Base-by-base conservation (phyloP, 139 green algal genomes). In the Micromonas pusilla region DNA sequence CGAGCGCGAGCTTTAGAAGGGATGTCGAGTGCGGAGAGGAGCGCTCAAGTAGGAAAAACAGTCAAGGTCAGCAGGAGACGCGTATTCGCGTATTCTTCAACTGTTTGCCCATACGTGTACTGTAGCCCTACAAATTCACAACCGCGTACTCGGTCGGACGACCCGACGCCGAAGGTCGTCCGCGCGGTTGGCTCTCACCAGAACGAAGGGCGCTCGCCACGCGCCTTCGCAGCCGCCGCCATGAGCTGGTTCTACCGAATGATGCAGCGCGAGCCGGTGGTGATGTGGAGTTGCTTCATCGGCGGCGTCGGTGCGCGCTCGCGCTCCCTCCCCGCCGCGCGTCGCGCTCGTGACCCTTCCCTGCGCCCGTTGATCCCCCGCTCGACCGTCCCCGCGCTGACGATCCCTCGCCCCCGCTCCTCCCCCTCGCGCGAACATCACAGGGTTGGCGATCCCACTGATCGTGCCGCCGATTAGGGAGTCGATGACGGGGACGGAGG, bases 221-320 rank as follows among this genome's bases (percentile, higher is more conserved):
- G 45, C 9, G 45, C 16, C 45, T 9, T 57, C 45, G 9, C 45
- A 57, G 45, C 16, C 45, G n/a, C n/a, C n/a, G 45, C 45, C 45
- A 57, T 57, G 45, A 23, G 9, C 16, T 57, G 45, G 45, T 57
- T 57, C 16, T 57, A 57, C 45, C 9, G 9, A 16, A 16, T 34
- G 21, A 63, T 78, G 54, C 72, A 78, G n/a, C 53, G 72, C 30
- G 72, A 78, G 32, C 72, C 72, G 54, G 53, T 78, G 31, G 72
- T 78, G 52, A 68, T 78, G 52, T 78, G 72, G 72, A 39, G 21
- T 6, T 70, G 52, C 72, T 45, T 68, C 16, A 45, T 78, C 16
- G 72, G 72, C 52, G 52, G 26, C 52, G 21, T 70, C 1, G 72
- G 63, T 70, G 63, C 9, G 28, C 6, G 9, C 63, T 20, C 63